Evolutionary conservation across 176 grass and related monocot species (phyloP).

Genomic region (Zea luxurians): DNA sequence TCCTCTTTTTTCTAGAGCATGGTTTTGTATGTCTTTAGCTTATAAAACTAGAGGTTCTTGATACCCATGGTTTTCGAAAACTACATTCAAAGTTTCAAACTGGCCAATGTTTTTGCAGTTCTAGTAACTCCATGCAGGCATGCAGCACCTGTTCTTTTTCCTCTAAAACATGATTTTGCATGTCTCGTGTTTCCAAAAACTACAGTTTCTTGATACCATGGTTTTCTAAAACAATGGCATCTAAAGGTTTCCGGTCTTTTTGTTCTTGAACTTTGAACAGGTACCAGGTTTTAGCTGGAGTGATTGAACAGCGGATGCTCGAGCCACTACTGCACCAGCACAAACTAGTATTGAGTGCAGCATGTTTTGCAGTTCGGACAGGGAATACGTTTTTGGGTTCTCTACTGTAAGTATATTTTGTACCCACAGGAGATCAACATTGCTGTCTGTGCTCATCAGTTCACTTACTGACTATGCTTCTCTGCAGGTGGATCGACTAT

Average conservation of each 20-base stretch:
- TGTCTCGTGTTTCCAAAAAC: background rate
- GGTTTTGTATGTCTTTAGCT: background rate
- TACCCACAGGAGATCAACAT: background rate
- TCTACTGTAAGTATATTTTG: conserved; percentile 65
- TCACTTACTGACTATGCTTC: conserved; percentile 36
- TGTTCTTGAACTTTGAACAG: conserved; percentile 56
- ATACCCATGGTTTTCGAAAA: background rate
- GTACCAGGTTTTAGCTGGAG: conserved; percentile 83
- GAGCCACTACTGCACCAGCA: conserved; percentile 83
- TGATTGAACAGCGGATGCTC: conserved; percentile 92
- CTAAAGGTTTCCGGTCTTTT: background rate
- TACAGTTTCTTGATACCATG: background rate
- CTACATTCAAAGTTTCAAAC: background rate
- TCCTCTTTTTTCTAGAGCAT: background rate
- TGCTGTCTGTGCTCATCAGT: conserved; percentile 22
- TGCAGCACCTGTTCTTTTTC: background rate
- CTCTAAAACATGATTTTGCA: background rate
- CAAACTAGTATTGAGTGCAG: conserved; percentile 63
- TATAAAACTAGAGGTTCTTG: background rate
- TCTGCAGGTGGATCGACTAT: conserved; percentile 88
- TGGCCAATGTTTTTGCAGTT: background rate
- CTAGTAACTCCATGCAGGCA: background rate
- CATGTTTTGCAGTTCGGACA: conserved; percentile 92
- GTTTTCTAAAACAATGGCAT: background rate
- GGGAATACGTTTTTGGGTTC: conserved; percentile 98